These are phyloP conservation scores for Chiua sp. DNA, from an alignment of 1,284 basidiomycete genomes.

Conservation along the genomic window DNA sequence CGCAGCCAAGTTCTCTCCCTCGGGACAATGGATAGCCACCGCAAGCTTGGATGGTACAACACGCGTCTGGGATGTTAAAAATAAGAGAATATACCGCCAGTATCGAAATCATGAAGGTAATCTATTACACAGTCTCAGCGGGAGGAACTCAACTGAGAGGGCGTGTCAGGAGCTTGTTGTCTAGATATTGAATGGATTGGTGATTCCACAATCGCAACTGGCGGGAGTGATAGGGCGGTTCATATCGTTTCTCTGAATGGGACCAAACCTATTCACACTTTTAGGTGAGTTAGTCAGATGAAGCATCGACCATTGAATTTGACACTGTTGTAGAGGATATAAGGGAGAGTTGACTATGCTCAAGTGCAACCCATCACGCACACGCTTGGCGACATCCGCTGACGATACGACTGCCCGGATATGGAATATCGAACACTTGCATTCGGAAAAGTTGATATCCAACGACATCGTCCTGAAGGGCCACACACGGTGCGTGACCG, in stretches of 20 bases:
- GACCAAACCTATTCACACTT: constrained; percentile 56
- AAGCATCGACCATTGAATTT: constrained; percentile 3
- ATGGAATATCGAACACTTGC: constrained; percentile 60
- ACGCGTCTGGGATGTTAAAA: constrained; percentile 78
- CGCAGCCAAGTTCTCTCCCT: constrained; percentile 71
- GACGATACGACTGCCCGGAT: constrained; percentile 80
- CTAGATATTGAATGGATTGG: constrained; percentile 84
- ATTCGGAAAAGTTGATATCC: constrained; percentile 30
- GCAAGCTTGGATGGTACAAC: constrained; percentile 77
- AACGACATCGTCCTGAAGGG: constrained; percentile 57
- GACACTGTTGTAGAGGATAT: constrained; percentile 61
- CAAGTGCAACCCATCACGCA: constrained; percentile 67
- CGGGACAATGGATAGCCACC: constrained; percentile 70
- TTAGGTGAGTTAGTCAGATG: constrained; percentile 50
- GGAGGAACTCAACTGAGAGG: constrained; percentile 15
- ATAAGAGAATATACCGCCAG: constrained; percentile 63
- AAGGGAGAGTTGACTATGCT: constrained; percentile 80
- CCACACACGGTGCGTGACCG: constrained; percentile 70
- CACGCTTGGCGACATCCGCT: constrained; percentile 77
- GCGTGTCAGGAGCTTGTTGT: constrained; percentile 59
- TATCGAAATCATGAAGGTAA: constrained; percentile 70
- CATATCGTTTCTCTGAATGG: constrained; percentile 62
- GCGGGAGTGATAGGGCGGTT: constrained; percentile 72
- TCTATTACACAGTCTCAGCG: constrained; percentile 17
- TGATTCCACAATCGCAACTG: constrained; percentile 73